A percentile compares a stretch with the other conserved stretches of the same genome.
Conservation (phyloP, 2,329 filamentous ascomycete genomes). For the Talaromyces sp. region DNA sequence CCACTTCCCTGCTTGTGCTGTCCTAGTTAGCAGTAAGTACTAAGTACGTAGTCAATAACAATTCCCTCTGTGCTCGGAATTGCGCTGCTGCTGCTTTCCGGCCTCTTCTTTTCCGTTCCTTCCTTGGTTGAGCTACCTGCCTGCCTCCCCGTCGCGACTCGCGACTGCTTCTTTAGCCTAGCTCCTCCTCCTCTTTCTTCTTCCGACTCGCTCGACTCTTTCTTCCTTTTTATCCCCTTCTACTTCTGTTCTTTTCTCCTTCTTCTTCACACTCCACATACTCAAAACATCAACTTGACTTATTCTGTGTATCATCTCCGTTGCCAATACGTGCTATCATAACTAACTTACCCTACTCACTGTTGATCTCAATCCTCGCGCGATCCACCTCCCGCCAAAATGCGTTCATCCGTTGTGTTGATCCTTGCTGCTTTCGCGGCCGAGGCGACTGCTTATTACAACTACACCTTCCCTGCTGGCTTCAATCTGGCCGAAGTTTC, state of each 20-base stretch:
- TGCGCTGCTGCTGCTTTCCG: conserved; percentile 1
- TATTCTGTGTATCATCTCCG: neutral
- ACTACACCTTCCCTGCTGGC: conserved; percentile 48
- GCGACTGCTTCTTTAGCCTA: conserved; percentile 6
- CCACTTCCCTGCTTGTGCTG: neutral
- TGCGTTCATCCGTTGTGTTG: conserved; percentile 19
- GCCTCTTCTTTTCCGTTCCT: conserved; percentile 9
- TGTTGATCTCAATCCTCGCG: neutral
- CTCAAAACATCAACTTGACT: neutral
- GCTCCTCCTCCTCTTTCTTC: neutral
- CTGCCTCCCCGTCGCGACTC: too few species aligned
- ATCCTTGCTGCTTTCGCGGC: conserved; percentile 19
- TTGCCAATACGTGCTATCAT: neutral
- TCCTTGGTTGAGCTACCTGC: neutral
- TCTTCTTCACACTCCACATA: neutral
- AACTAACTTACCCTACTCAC: conserved; percentile 4
- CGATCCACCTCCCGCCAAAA: conserved; percentile 14
- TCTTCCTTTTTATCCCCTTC: neutral
- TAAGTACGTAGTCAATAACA: too few species aligned
- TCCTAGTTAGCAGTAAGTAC: too few species aligned
- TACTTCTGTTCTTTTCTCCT: neutral
- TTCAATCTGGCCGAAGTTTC: conserved; percentile 44
- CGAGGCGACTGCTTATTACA: conserved; percentile 20
- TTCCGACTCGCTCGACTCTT: neutral
- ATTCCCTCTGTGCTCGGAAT: too few species aligned